phyloP scores from a whole-genome alignment of 1,284 basidiomycete genomes.

The Neotropicomus parvogracilis region DNA sequence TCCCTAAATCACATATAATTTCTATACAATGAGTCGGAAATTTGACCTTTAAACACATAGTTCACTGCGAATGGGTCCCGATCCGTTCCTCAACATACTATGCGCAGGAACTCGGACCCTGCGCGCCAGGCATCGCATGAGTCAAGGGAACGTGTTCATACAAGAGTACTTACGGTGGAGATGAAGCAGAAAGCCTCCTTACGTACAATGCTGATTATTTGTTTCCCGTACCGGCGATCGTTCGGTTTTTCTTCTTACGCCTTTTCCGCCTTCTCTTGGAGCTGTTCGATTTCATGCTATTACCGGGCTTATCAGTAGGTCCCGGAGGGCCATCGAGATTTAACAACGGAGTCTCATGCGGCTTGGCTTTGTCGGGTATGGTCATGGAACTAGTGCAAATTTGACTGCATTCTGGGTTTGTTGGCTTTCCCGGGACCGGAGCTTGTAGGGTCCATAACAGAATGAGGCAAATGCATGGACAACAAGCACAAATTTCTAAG shows the following conservation, averaged over 20 bases:
- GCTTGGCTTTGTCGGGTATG: slow-evolving; percentile 13
- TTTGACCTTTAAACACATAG: neutral
- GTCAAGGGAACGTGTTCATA: neutral
- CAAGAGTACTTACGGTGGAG: slow-evolving; percentile 3
- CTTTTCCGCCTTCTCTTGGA: slow-evolving; percentile 51
- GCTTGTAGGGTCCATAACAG: slow-evolving; percentile 9
- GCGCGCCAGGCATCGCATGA: neutral
- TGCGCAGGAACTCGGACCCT: neutral
- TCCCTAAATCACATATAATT: slow-evolving; percentile 9
- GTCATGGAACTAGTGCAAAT: slow-evolving; percentile 3
- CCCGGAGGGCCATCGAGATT: slow-evolving; percentile 54
- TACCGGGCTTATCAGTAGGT: slow-evolving; percentile 31
- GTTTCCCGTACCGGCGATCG: slow-evolving; percentile 13
- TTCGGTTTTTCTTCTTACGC: slow-evolving; percentile 48
- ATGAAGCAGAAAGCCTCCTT: slow-evolving; percentile 4
- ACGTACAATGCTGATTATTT: slow-evolving; percentile 18
- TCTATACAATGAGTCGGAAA: neutral
- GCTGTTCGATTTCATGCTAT: slow-evolving; percentile 26
- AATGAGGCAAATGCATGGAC: slow-evolving; percentile 16
- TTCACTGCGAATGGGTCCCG: slow-evolving; percentile 4
- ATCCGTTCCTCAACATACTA: neutral
- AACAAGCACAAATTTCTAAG: slow-evolving; percentile 4
- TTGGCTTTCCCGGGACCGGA: slow-evolving; percentile 14
- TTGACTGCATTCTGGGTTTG: slow-evolving; percentile 5
- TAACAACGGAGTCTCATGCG: slow-evolving; percentile 41